Percentiles rank a stretch among this genome's conserved stretches.
phyloP scores from a whole-genome alignment of 2,329 filamentous ascomycete species.

The Botrytis tulipae region DNA sequence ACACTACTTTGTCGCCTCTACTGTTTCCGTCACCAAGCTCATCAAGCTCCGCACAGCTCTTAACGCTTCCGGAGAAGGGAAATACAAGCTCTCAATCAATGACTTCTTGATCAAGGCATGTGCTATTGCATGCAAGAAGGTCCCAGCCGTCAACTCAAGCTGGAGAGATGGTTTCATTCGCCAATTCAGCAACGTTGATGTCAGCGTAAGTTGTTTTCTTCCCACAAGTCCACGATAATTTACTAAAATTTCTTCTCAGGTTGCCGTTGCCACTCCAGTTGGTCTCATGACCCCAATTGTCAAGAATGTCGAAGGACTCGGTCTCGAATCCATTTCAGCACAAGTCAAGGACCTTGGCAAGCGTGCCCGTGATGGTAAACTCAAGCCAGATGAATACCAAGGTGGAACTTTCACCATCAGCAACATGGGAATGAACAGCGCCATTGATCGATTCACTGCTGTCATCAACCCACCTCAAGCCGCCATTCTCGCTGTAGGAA shows the following conservation, averaged over 20 bases:
- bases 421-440: constrained; percentile 99
- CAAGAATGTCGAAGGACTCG: constrained; percentile 80
- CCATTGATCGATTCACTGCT: constrained; percentile 94
- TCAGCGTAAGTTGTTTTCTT: constrained; percentile 71
- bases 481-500: constrained; percentile 90
- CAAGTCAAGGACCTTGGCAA: constrained; percentile 96
- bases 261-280: constrained; percentile 67
- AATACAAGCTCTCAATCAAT: constrained; percentile 99
- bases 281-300: constrained; percentile 98
- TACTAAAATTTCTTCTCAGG: constrained; percentile 27
- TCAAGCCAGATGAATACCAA: constrained; percentile 99
- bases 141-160: constrained; percentile 91
- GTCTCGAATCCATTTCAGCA: constrained; percentile 82
- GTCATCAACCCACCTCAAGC: constrained; percentile 99
- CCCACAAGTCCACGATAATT: not conserved
- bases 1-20: constrained; percentile 94
- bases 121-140: constrained; percentile 83
- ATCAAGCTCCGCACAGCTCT: constrained; percentile 93
- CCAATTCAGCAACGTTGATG: constrained; percentile 88
- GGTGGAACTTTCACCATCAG: constrained; percentile 98
- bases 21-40: constrained; percentile 90
- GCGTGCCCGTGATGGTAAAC: constrained; percentile 93
- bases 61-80: constrained; percentile 82
- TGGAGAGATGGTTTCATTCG: constrained; percentile 91
- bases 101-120: constrained; percentile 99